phyloP scores from a whole-genome alignment of 768 basidiomycete genomes.

The Melanogaster broomeanus region DNA sequence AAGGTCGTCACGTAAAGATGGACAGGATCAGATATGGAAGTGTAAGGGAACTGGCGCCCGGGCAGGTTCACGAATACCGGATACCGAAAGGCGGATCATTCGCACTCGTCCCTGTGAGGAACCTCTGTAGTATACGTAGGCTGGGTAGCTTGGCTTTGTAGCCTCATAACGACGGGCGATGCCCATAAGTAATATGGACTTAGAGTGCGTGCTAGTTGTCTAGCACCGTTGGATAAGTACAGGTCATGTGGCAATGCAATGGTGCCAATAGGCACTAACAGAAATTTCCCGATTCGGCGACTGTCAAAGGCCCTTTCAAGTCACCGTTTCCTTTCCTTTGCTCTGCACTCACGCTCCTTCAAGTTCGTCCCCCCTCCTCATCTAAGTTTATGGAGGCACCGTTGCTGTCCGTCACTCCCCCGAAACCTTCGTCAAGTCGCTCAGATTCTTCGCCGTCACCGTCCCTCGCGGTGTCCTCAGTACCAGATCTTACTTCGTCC shows the following conservation, averaged over 20 bases:
- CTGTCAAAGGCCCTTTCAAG: conserved; percentile 13
- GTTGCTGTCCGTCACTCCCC: conserved; percentile 36
- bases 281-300: conserved; percentile 1
- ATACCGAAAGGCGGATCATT: too few relatives aligned
- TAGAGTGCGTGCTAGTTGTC: not conserved
- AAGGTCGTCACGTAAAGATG: too few relatives aligned
- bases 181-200: not conserved
- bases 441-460: conserved; percentile 30
- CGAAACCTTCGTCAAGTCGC: conserved; percentile 29
- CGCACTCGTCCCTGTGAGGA: too few relatives aligned
- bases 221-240: too few relatives aligned
- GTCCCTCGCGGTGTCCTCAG: conserved; percentile 33
- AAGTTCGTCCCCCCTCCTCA: conserved; percentile 1
- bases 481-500: conserved; percentile 38
- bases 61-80: too few relatives aligned
- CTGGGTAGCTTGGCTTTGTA: too few relatives aligned
- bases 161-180: not conserved
- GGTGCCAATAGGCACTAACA: too few relatives aligned
- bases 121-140: too few relatives aligned
- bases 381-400: conserved; percentile 41
- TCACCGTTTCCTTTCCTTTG: not conserved
- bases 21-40: too few relatives aligned
- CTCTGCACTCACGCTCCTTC: conserved; percentile 4
- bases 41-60: too few relatives aligned
- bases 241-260: not conserved